Percentiles rank a stretch among this genome's conserved stretches.
Conservation (phyloP, 345 rosid genomes). For the Gossypium rotundifolium region DNA sequence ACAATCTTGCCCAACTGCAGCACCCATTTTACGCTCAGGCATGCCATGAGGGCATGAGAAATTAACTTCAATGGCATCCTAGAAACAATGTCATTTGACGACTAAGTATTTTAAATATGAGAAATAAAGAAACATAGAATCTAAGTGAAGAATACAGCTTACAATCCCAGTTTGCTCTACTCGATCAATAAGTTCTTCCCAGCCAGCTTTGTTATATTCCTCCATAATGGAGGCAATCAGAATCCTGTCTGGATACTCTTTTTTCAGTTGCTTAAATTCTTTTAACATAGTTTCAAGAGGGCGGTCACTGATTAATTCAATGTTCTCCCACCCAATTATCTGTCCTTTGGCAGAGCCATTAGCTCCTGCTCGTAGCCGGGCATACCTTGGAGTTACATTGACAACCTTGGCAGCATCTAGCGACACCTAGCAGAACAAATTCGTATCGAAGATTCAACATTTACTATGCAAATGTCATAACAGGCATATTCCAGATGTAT, state of each 20-base stretch:
- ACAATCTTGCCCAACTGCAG: constrained; percentile 96
- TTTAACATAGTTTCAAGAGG: constrained; percentile 94
- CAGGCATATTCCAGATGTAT: not conserved
- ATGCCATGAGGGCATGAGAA: constrained; percentile 99
- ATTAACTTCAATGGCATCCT: constrained; percentile 96
- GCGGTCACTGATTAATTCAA: constrained; percentile 91
- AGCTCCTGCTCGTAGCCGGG: constrained; percentile 58
- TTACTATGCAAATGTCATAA: not conserved
- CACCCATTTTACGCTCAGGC: constrained; percentile 99
- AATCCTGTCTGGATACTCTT: constrained; percentile 83
- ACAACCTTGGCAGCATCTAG: constrained; percentile 87
- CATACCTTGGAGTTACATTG: constrained; percentile 92
- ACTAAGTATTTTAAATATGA: not conserved
- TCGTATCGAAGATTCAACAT: constrained; percentile 8
- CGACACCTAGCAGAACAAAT: constrained; percentile 58
- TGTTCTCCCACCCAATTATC: constrained; percentile 96
- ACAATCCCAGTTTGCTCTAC: constrained; percentile 96
- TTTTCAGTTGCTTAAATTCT: constrained; percentile 76
- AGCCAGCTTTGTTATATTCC: constrained; percentile 76
- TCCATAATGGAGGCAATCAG: constrained; percentile 98
- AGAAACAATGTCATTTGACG: not conserved
- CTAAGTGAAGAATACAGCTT: constrained; percentile 26
- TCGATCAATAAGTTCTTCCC: constrained; percentile 96
- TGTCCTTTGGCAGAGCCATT: constrained; percentile 79
- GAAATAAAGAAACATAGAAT: not conserved